These are phyloP conservation scores for Phragmites australis DNA, from an alignment of 176 grass and related monocot genomes.

Conservation along the genomic window DNA sequence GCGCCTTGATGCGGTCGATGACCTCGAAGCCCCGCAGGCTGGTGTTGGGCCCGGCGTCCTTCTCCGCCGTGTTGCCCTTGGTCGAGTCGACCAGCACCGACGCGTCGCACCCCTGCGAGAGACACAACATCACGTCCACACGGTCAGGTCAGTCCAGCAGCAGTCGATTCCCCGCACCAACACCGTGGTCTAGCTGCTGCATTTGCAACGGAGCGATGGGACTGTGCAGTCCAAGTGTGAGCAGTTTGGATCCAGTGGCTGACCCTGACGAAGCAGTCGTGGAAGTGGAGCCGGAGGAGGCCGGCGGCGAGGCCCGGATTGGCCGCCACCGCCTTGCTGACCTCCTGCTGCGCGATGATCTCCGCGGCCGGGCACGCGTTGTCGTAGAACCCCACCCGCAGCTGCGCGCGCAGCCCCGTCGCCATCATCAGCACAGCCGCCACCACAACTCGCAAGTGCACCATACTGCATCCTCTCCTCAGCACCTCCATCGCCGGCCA, in stretches of 20 bases:
- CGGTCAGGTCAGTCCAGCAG: not conserved
- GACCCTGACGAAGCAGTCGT: conserved; percentile 83
- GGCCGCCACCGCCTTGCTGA: conserved; percentile 50
- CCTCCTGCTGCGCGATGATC: conserved; percentile 78
- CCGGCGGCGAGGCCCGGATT: conserved; percentile 71
- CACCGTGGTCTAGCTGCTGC: not conserved
- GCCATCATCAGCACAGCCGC: conserved; percentile 41
- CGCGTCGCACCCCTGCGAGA: conserved; percentile 66
- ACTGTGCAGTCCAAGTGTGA: too few species aligned
- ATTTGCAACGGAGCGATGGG: not conserved
- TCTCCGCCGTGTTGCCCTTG: conserved; percentile 69
- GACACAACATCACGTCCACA: too few species aligned
- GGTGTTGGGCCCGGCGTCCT: conserved; percentile 70
- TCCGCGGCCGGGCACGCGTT: conserved; percentile 66
- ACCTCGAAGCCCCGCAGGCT: conserved; percentile 86
- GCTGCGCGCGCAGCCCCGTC: conserved; percentile 46
- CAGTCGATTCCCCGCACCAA: not conserved
- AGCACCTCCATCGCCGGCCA: not conserved
- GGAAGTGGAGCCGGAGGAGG: conserved; percentile 76
- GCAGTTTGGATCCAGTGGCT: not conserved
- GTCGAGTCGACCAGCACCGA: conserved; percentile 89
- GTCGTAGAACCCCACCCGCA: conserved; percentile 74
- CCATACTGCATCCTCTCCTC: conserved; percentile 18
- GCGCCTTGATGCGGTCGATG: conserved; percentile 62
- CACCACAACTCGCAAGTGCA: conserved; percentile 15